phyloP scores from a whole-genome alignment of 495 filamentous ascomycete genomes.

The Penicillium argentinense region DNA sequence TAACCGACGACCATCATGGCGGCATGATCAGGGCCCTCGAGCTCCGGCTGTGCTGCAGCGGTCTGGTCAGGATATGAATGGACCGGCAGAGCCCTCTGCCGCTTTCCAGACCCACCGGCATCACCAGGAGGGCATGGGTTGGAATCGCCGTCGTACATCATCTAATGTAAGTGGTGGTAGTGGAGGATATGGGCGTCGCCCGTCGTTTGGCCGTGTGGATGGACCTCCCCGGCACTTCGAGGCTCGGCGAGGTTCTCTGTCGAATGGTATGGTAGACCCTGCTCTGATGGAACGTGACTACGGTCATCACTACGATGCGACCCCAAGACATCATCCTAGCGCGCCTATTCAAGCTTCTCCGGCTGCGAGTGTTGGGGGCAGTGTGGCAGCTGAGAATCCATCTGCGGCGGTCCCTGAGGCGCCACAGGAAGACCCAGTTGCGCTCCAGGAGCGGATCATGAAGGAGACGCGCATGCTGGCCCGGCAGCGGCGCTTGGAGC shows the following conservation, averaged over 20 bases:
- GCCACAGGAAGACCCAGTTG: constrained; percentile 58
- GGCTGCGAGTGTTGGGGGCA: constrained; percentile 45
- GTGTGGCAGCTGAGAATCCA: constrained; percentile 41
- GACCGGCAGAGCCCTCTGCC: constrained; percentile 85
- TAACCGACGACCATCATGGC: constrained; percentile 64
- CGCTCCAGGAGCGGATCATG: constrained; percentile 81
- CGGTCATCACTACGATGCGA: constrained; percentile 24
- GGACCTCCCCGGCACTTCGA: constrained; percentile 46
- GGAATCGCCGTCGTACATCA: constrained; percentile 80
- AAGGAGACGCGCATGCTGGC: constrained; percentile 74
- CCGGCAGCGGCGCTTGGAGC: constrained; percentile 72
- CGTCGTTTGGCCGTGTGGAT: constrained; percentile 54
- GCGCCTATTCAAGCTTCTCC: constrained; percentile 44
- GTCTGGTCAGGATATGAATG: constrained; percentile 51
- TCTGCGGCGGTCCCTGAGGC: constrained; percentile 28
- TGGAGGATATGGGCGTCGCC: constrained; percentile 61
- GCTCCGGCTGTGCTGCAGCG: constrained; percentile 82
- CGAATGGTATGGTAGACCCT: constrained; percentile 39
- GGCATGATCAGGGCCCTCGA: constrained; percentile 64
- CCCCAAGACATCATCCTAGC: constrained; percentile 25
- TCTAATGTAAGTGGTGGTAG: constrained; percentile 94
- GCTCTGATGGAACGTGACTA: constrained; percentile 28
- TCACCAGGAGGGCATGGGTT: constrained; percentile 64
- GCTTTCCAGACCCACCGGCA: constrained; percentile 81
- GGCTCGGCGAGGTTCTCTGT: constrained; percentile 45